These are phyloP conservation scores for Plantago major DNA, from an alignment of 257 asterid genomes.

Conservation along the genomic window DNA sequence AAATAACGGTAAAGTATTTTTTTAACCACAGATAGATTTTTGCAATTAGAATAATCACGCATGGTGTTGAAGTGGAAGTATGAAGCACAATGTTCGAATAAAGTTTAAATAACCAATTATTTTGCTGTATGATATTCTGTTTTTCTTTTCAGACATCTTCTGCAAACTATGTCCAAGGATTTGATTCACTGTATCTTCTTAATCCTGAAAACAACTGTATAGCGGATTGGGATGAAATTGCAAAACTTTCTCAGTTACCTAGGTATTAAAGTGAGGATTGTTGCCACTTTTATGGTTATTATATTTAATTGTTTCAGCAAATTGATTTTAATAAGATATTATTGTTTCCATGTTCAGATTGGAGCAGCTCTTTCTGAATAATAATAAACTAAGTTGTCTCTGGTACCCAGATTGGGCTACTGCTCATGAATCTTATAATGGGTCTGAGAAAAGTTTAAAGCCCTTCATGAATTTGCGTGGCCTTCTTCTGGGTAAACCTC, in stretches of 20 bases:
- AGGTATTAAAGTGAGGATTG: slow-evolving; percentile 41
- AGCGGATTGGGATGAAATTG: slow-evolving; percentile 76
- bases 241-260: slow-evolving; percentile 60
- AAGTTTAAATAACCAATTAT: neutral
- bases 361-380: slow-evolving; percentile 84
- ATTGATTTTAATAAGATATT: slow-evolving; percentile 16
- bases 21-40: slow-evolving; percentile 8
- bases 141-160: slow-evolving; percentile 55
- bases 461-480: slow-evolving; percentile 65
- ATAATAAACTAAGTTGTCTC: slow-evolving; percentile 50
- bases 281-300: slow-evolving; percentile 4
- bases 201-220: slow-evolving; percentile 79
- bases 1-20: slow-evolving; percentile 54
- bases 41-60: neutral
- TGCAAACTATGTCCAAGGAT: slow-evolving; percentile 59
- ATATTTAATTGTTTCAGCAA: slow-evolving; percentile 11
- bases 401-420: slow-evolving; percentile 54
- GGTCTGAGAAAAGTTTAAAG: slow-evolving; percentile 28
- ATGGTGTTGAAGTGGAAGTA: neutral
- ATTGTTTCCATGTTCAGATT: slow-evolving; percentile 46
- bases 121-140: slow-evolving; percentile 8
- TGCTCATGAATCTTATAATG: slow-evolving; percentile 28
- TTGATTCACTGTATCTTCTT: slow-evolving; percentile 64
- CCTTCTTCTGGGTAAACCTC: slow-evolving; percentile 71
- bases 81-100: too few relatives aligned